phyloP scores from a whole-genome alignment of 202 grass and related monocot genomes.

The Miscanthus sacchariflorus region DNA sequence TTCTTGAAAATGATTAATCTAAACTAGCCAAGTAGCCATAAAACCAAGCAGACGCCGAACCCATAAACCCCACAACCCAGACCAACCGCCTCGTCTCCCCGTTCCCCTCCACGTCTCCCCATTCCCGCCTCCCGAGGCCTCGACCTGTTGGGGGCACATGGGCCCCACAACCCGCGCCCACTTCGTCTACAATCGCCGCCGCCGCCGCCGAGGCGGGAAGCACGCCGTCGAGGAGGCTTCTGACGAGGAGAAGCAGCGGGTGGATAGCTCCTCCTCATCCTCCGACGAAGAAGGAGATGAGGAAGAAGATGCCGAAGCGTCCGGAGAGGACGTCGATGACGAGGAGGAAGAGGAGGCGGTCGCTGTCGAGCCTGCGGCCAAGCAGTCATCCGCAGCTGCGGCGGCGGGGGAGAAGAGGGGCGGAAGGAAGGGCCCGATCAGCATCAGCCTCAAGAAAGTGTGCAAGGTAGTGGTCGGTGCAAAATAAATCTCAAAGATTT shows the following conservation, averaged over 20 bases:
- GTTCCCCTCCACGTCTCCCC: conserved; percentile 18
- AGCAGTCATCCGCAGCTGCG: neutral
- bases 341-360: conserved; percentile 39
- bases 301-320: conserved; percentile 43
- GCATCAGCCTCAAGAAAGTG: conserved; percentile 90
- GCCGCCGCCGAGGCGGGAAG: conserved; percentile 31
- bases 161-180: conserved; percentile 44
- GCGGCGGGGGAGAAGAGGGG: conserved; percentile 29
- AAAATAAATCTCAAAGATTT: neutral
- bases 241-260: conserved; percentile 44
- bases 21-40: neutral
- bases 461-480: conserved; percentile 69
- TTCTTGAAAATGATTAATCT: neutral
- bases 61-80: conserved; percentile 14
- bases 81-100: conserved; percentile 21
- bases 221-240: conserved; percentile 28
- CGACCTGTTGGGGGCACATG: conserved; percentile 40
- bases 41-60: neutral
- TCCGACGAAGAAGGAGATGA: conserved; percentile 48
- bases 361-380: conserved; percentile 12
- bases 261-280: conserved; percentile 46
- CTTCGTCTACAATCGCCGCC: conserved; percentile 48
- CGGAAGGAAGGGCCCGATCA: conserved; percentile 67
- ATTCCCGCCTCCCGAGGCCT: conserved; percentile 61
- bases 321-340: conserved; percentile 19